These are phyloP conservation scores for Leishmania aethiopica DNA, from an alignment of 208 protist species.

Conservation along the genomic window DNA sequence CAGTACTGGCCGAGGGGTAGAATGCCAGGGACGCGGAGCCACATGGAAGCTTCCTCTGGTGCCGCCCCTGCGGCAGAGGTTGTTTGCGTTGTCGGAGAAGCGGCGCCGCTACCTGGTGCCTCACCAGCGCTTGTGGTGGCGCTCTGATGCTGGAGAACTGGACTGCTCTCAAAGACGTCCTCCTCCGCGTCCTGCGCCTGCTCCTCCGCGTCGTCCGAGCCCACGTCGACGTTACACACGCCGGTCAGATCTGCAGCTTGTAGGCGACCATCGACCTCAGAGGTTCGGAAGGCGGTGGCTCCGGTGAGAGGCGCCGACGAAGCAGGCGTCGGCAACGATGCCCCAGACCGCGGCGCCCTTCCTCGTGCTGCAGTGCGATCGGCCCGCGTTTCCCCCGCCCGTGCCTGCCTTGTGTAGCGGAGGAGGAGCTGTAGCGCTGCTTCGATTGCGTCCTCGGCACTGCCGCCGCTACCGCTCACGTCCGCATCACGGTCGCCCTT, in stretches of 20 bases:
- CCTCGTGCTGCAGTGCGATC: background rate
- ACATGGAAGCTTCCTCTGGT: background rate
- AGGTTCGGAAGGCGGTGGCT: background rate
- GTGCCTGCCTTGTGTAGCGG: slow-evolving; percentile 4
- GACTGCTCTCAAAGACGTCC: slow-evolving; percentile 1
- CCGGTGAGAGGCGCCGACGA: background rate
- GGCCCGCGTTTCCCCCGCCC: background rate
- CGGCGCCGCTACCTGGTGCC: background rate
- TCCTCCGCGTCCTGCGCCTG: slow-evolving; percentile 11
- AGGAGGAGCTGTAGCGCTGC: slow-evolving; percentile 23
- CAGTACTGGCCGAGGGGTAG: slow-evolving; percentile 42
- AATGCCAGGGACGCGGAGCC: slow-evolving; percentile 38
- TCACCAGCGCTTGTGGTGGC: background rate
- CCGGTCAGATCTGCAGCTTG: background rate
- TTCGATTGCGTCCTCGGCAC: slow-evolving; percentile 25
- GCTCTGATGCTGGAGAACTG: background rate
- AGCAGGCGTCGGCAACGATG: background rate
- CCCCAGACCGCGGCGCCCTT: background rate
- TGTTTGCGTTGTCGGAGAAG: background rate
- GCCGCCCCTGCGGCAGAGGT: background rate
- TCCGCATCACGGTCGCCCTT: background rate
- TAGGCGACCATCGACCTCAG: background rate
- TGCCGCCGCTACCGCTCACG: slow-evolving; percentile 4
- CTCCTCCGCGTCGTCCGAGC: slow-evolving; percentile 14
- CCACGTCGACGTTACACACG: slow-evolving; percentile 16